Conservation (phyloP, 768 basidiomycete species). For the Psilocybe tampanensis region DNA sequence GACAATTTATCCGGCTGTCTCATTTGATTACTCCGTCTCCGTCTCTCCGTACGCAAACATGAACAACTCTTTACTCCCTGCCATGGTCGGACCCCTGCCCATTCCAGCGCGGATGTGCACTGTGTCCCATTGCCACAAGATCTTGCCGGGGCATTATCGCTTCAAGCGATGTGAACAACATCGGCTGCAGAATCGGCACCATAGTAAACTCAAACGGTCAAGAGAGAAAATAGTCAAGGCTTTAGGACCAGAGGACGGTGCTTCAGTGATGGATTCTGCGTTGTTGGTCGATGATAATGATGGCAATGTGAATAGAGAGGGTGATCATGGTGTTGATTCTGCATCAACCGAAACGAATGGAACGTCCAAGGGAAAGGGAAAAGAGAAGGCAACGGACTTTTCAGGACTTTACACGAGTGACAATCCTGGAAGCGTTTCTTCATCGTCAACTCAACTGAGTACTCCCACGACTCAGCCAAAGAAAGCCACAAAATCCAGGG, state of each 20-base stretch:
- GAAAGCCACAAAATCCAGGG: background rate
- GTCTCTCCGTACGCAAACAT: slow-evolving; percentile 12
- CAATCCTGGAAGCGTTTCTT: too few species aligned
- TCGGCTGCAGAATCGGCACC: slow-evolving; percentile 55
- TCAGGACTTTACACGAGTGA: background rate
- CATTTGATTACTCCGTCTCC: slow-evolving; percentile 2
- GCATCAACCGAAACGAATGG: background rate
- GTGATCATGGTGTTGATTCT: background rate
- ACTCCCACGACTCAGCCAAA: background rate
- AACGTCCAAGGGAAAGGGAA: slow-evolving; percentile 14
- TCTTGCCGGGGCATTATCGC: slow-evolving; percentile 47
- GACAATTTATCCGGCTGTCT: slow-evolving; percentile 6
- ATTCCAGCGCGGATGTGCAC: slow-evolving; percentile 52
- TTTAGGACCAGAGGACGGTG: slow-evolving; percentile 20
- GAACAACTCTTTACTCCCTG: slow-evolving; percentile 3
- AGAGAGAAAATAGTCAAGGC: slow-evolving; percentile 51
- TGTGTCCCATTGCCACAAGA: slow-evolving; percentile 56
- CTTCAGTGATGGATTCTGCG: background rate
- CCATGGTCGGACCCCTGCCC: slow-evolving; percentile 13
- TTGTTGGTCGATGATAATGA: too few species aligned
- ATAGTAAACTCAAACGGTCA: slow-evolving; percentile 52
- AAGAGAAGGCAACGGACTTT: background rate
- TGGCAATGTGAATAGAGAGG: background rate
- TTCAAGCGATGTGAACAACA: slow-evolving; percentile 61
- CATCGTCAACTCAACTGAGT: too few species aligned